These are phyloP conservation scores for Friedmanniomyces endolithicus DNA, from an alignment of 495 filamentous ascomycete genomes.

Conservation along the genomic window DNA sequence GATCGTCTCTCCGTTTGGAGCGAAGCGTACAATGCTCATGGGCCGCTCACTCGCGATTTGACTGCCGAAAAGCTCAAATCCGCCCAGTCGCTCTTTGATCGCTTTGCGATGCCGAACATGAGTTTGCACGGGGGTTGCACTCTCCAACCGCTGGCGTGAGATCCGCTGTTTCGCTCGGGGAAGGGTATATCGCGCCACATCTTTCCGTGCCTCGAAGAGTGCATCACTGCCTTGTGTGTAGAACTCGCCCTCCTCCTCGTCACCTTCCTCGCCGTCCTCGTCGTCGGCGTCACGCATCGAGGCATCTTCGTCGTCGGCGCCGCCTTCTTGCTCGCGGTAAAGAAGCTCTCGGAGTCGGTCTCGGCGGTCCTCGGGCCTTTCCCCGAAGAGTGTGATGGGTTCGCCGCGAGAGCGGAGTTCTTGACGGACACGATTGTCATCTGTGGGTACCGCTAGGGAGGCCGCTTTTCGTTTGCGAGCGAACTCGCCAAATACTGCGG, in stretches of 20 bases:
- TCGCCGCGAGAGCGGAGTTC: slow-evolving; percentile 74
- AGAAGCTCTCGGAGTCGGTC: slow-evolving; percentile 78
- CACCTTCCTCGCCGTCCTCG: slow-evolving; percentile 23
- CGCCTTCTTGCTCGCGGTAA: slow-evolving; percentile 52
- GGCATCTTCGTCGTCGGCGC: slow-evolving; percentile 45
- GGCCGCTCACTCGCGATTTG: slow-evolving; percentile 86
- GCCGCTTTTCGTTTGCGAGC: slow-evolving; percentile 78
- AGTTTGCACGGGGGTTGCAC: slow-evolving; percentile 67
- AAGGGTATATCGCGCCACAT: slow-evolving; percentile 76
- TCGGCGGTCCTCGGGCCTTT: slow-evolving; percentile 74
- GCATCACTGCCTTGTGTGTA: slow-evolving; percentile 72
- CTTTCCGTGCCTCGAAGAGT: slow-evolving; percentile 61
- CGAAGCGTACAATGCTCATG: slow-evolving; percentile 79
- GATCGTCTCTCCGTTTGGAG: slow-evolving; percentile 69
- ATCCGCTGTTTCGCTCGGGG: slow-evolving; percentile 69
- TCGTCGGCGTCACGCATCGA: slow-evolving; percentile 37
- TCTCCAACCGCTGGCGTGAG: slow-evolving; percentile 62
- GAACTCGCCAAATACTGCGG: slow-evolving; percentile 80
- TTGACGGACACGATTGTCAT: slow-evolving; percentile 73
- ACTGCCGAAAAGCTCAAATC: slow-evolving; percentile 80
- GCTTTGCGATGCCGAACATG: slow-evolving; percentile 84
- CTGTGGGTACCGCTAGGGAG: slow-evolving; percentile 86
- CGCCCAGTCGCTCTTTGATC: slow-evolving; percentile 70
- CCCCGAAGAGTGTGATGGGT: slow-evolving; percentile 89
- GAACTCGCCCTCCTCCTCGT: slow-evolving; percentile 67